Conservation (phyloP, 2,329 filamentous ascomycete species). For the Amesomyces nigricolor region DNA sequence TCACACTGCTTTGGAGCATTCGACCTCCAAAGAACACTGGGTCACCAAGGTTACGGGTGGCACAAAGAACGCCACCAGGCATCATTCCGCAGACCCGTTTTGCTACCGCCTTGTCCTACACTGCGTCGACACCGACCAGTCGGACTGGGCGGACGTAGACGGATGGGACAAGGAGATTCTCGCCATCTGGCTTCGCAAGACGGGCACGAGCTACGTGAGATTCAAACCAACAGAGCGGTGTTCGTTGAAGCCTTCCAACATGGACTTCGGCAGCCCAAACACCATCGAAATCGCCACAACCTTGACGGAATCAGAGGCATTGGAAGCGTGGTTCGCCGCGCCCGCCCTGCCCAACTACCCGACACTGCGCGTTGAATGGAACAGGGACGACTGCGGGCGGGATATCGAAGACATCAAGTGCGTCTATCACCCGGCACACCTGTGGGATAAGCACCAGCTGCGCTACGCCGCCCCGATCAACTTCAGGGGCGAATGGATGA, state of each 20-base stretch:
- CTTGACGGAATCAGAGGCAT: neutral
- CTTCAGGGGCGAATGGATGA: too few relatives aligned
- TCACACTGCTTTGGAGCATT: neutral
- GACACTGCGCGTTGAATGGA: too few relatives aligned
- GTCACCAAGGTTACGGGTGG: neutral
- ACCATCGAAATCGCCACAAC: neutral
- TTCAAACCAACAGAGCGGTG: neutral
- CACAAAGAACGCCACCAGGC: too few relatives aligned
- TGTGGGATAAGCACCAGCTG: too few relatives aligned
- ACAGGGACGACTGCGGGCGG: too few relatives aligned
- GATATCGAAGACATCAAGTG: too few relatives aligned
- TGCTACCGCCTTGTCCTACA: neutral
- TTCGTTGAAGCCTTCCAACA: neutral
- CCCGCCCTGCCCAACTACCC: too few relatives aligned
- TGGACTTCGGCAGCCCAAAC: neutral
- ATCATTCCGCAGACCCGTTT: too few relatives aligned
- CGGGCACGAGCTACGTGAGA: neutral
- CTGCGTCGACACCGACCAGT: neutral
- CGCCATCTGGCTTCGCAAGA: constrained; percentile 8
- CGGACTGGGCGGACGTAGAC: neutral
- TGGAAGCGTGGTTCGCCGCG: too few relatives aligned
- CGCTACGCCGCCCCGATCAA: too few relatives aligned
- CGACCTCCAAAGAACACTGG: neutral
- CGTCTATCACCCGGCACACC: too few relatives aligned
- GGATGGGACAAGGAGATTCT: neutral